A percentile compares a stretch with the other conserved stretches of the same genome.
Conservation (phyloP, 768 basidiomycete genomes). For the Lentinus brumalis region DNA sequence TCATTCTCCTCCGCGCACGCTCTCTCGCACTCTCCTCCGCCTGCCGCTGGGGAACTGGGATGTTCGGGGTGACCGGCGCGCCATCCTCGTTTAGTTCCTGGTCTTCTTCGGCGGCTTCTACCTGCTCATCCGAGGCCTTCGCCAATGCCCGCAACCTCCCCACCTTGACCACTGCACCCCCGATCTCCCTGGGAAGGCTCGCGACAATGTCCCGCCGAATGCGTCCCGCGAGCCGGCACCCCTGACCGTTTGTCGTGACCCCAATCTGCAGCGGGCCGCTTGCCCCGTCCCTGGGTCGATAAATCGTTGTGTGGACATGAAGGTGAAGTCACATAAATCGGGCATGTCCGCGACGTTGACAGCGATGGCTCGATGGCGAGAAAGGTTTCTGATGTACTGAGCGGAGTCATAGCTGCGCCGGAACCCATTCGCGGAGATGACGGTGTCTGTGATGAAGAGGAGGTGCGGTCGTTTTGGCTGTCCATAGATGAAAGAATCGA, state of each 20-base stretch:
- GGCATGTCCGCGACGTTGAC: slow-evolving; percentile 90
- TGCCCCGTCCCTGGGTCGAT: slow-evolving; percentile 46
- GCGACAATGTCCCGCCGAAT: slow-evolving; percentile 83
- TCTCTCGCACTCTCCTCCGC: slow-evolving; percentile 42
- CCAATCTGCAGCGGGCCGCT: slow-evolving; percentile 68
- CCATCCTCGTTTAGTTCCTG: slow-evolving; percentile 58
- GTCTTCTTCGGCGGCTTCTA: slow-evolving; percentile 28
- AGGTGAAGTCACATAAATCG: slow-evolving; percentile 85
- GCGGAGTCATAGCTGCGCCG: slow-evolving; percentile 58
- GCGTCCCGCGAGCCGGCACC: slow-evolving; percentile 81
- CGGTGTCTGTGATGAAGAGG: slow-evolving; percentile 83
- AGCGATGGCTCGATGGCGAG: slow-evolving; percentile 61
- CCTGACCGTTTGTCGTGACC: slow-evolving; percentile 89
- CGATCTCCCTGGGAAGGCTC: slow-evolving; percentile 69
- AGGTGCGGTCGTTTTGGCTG: slow-evolving; percentile 43
- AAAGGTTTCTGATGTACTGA: slow-evolving; percentile 54
- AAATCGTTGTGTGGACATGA: slow-evolving; percentile 86
- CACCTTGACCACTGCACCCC: slow-evolving; percentile 72
- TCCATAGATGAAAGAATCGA: slow-evolving; percentile 50
- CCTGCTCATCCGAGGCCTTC: slow-evolving; percentile 28
- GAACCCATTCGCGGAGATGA: slow-evolving; percentile 38
- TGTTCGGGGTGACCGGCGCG: slow-evolving; percentile 60
- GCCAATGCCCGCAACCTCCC: slow-evolving; percentile 67
- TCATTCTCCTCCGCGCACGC: slow-evolving; percentile 65
- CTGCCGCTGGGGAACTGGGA: slow-evolving; percentile 62